A percentile compares a stretch with the other conserved stretches of the same genome.
Evolutionary conservation across 768 basidiomycete genomes (phyloP).

Genomic region (Xerocomellus chrysenteron): DNA sequence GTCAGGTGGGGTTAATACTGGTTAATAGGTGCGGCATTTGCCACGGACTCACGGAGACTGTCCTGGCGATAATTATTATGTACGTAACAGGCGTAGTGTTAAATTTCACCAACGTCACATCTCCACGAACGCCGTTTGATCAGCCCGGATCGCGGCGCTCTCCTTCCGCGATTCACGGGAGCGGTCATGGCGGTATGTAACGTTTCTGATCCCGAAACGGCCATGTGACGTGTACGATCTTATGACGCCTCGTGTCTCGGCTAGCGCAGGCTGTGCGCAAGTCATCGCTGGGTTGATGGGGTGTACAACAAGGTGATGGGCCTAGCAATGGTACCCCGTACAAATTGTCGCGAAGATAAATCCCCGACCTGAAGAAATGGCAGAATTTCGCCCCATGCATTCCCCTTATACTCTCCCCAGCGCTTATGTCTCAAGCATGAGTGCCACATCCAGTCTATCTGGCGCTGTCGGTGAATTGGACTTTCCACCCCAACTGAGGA

Average conservation of each 20-base stretch:
- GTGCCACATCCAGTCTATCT: constrained; percentile 48
- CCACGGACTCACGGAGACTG: constrained; percentile 15
- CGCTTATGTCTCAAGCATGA: constrained; percentile 44
- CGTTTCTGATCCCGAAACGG: constrained; percentile 31
- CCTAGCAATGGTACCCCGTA: constrained; percentile 28
- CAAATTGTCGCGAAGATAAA: constrained; percentile 30
- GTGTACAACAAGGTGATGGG: constrained; percentile 18
- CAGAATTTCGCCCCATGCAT: constrained; percentile 36
- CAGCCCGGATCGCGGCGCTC: constrained; percentile 25
- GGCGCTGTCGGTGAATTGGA: constrained; percentile 62
- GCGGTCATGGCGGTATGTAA: constrained; percentile 20
- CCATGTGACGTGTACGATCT: constrained; percentile 31
- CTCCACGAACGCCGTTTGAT: constrained; percentile 25
- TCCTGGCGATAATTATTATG: constrained; percentile 17
- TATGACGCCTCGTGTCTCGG: constrained; percentile 30
- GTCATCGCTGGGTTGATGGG: constrained; percentile 29
- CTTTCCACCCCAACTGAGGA: constrained; percentile 36
- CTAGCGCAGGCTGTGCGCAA: constrained; percentile 27
- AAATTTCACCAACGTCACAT: constrained; percentile 22
- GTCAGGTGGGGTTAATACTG: constrained; percentile 16
- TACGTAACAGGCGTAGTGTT: constrained; percentile 20
- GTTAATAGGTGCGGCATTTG: constrained; percentile 8
- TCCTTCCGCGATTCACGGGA: constrained; percentile 26
- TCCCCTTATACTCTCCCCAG: constrained; percentile 32
- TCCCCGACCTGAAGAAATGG: constrained; percentile 40